phyloP scores from a whole-genome alignment of 139 green algal genomes.

The Raphidocelis subcapitata region DNA sequence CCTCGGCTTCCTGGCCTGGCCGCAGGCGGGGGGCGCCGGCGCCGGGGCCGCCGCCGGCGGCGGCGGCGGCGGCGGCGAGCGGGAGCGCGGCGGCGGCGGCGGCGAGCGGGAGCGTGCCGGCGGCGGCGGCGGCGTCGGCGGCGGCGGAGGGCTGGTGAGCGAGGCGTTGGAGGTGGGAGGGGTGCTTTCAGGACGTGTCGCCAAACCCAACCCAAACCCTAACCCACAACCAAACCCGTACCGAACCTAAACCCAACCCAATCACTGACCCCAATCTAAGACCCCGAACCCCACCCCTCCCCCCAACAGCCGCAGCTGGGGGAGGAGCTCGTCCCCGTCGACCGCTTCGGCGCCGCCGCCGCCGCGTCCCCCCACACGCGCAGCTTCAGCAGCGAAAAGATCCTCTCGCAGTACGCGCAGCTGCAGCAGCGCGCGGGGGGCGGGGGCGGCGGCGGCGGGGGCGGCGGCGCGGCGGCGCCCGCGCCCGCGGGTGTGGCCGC shows the following conservation, averaged over 20 bases:
- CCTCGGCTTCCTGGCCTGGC: conserved; percentile 2
- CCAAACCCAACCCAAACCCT: no score
- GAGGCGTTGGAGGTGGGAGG: no score
- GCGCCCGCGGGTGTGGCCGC: no score
- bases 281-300: no score
- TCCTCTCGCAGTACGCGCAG: conserved; percentile 17
- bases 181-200: no score
- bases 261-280: no score
- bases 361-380: no score
- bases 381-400: conserved; percentile 36
- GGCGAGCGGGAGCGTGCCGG: background rate
- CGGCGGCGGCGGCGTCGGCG: conserved; percentile 5
- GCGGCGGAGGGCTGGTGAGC: no score
- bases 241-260: no score
- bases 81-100: conserved; percentile 1
- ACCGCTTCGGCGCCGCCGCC: background rate
- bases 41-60: background rate
- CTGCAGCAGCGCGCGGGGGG: background rate
- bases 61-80: background rate
- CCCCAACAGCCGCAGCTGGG: no score
- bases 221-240: no score
- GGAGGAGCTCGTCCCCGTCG: background rate
- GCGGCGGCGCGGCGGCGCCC: no score
- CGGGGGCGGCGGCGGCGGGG: conserved; percentile 5
- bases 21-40: conserved; percentile 17